phyloP scores from a whole-genome alignment of 768 basidiomycete genomes.

The Podaxis sp. region DNA sequence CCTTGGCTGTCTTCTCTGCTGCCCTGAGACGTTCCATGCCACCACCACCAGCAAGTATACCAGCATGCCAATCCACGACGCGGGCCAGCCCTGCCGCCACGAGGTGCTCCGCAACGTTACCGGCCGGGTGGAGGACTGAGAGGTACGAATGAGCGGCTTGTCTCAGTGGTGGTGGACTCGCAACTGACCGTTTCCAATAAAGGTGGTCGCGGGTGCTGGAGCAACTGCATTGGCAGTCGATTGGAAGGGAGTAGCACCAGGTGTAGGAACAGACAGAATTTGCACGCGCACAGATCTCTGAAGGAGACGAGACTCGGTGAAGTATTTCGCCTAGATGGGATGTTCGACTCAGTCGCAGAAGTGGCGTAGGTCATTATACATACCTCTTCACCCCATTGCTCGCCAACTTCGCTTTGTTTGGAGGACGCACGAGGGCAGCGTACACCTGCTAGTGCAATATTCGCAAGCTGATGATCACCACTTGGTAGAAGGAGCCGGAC shows the following conservation, averaged over 20 bases:
- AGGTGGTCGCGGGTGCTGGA: conserved; percentile 73
- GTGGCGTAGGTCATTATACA: conserved; percentile 20
- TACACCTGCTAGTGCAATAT: conserved; percentile 81
- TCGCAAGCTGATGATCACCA: conserved; percentile 87
- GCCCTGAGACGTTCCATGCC: conserved; percentile 86
- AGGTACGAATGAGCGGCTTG: conserved; percentile 9
- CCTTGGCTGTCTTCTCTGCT: conserved; percentile 80
- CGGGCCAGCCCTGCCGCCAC: conserved; percentile 84
- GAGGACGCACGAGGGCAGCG: conserved; percentile 68
- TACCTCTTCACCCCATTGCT: conserved; percentile 90
- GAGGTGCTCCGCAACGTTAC: conserved; percentile 91
- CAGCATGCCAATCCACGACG: conserved; percentile 97
- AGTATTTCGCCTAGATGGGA: conserved; percentile 76
- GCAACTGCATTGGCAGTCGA: conserved; percentile 46
- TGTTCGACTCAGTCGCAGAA: conserved; percentile 11
- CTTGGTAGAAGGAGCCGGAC: conserved; percentile 86
- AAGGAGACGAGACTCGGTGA: conserved; percentile 84
- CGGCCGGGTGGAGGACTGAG: conserved; percentile 83
- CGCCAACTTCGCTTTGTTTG: conserved; percentile 74
- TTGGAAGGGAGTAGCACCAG: conserved; percentile 81
- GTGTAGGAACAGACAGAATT: conserved; percentile 76
- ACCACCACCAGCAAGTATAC: conserved; percentile 81
- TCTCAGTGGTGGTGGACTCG: not conserved
- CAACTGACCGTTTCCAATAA: conserved; percentile 78
- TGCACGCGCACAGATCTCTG: conserved; percentile 77